These are phyloP conservation scores for Eurotiales sp. DNA, from an alignment of 2,329 filamentous ascomycete genomes.

Conservation along the genomic window DNA sequence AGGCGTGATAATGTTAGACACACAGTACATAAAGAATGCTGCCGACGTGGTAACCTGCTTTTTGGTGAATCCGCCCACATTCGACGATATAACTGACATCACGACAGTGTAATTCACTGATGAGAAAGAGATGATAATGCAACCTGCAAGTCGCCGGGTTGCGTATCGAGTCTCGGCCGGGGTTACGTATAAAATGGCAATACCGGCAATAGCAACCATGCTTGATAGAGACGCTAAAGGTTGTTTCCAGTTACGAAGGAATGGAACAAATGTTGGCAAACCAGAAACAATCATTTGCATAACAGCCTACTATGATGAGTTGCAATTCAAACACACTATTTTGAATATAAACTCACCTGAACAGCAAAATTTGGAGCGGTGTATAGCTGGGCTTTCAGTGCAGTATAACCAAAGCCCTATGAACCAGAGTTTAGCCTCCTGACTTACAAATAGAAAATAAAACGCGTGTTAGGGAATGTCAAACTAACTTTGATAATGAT, in stretches of 20 bases:
- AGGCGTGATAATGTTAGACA: slow-evolving; percentile 20
- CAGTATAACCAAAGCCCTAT: slow-evolving; percentile 13
- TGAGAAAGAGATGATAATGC: slow-evolving; percentile 14
- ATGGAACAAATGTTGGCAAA: not conserved
- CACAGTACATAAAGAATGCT: slow-evolving; percentile 20
- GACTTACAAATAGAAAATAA: too few relatives aligned
- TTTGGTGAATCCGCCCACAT: slow-evolving; percentile 24
- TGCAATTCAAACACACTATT: too few relatives aligned
- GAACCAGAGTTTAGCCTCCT: too few relatives aligned
- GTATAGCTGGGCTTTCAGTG: slow-evolving; percentile 10
- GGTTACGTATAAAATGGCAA: not conserved
- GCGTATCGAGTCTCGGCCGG: not conserved
- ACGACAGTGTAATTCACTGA: slow-evolving; percentile 4
- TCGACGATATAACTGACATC: slow-evolving; percentile 8
- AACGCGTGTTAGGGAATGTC: too few relatives aligned
- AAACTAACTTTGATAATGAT: slow-evolving; percentile 12
- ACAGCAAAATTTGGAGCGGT: slow-evolving; percentile 6
- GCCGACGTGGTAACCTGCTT: slow-evolving; percentile 18
- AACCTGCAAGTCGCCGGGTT: slow-evolving; percentile 4
- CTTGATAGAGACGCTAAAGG: not conserved
- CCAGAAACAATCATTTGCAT: slow-evolving; percentile 1
- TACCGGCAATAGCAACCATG: not conserved
- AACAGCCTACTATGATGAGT: too few relatives aligned
- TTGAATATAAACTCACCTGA: too few relatives aligned
- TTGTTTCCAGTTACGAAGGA: not conserved